Base-by-base conservation (phyloP, 2,329 filamentous ascomycete genomes). In the Diaporthe longicolla region DNA sequence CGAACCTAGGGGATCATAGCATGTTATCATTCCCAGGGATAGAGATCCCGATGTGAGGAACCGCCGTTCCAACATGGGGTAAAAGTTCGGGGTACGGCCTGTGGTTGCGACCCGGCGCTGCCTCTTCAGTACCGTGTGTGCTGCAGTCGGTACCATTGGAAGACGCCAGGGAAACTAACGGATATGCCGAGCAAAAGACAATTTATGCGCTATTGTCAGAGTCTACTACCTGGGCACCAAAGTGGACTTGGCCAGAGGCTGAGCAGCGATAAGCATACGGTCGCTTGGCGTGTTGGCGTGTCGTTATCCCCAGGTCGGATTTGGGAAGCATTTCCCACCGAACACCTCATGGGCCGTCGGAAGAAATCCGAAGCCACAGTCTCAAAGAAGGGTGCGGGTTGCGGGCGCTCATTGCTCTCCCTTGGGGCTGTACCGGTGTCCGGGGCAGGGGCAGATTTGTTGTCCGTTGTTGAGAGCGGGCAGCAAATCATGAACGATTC, bases 351-450 rank as follows among this genome's bases (percentile, higher is more conserved):
- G 57, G 45, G 32, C 59, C 40, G 48, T 72, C 74, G 74, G 74
- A 74, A 69, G 70, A 61, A 71, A 74, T 72, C 74, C 74, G 74
- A 75, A 69, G 63, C 70, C 61, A 61, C 73, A 59, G 68, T 40
- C 59, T 63, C 71, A 71, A 61, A 55, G 71, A 63, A 21, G 57
- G 70, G 45, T 29, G 29, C 43, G 55, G 55, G n/a, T 26, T 50
- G 43, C 54, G 40, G 68, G 68, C 32, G 63, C 63, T 40, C 63
- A 54, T 32, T 40, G 63, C 48, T 54, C 13, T 54, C 72, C 55
- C 24, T 70, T 69, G 58, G 32, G 48, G 35, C 35, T 74, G 70
- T 26, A n/a, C 48, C 48, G 63, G 32, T 48, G 63, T 45, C 45
- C n/a, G 32, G 63, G 63, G 32, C 48, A 68, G 48, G 63, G 63